Base-by-base conservation (phyloP, 768 basidiomycete species). In the Filobasidium floriforme region DNA sequence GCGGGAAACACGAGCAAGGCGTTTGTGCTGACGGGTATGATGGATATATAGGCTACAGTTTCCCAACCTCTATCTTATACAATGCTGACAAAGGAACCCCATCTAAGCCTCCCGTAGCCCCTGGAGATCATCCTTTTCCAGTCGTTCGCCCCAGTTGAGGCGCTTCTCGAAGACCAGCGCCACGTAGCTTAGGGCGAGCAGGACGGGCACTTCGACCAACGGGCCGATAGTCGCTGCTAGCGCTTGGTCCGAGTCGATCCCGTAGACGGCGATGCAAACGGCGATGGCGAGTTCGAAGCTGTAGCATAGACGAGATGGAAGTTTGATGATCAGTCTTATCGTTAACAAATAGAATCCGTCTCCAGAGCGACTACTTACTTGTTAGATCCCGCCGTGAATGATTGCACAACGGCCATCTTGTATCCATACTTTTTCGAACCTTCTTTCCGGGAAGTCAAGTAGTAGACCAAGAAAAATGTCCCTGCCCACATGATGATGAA, bases 301-400 rank as follows among this genome's bases (percentile, higher is more conserved):
- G 46, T 11, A 4, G 46, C 14, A 14, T 18, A 49, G 46, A 12
- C 18, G 46, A 12, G 46, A 3, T 15, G 46, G 12, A 22, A 49
- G 46, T 12, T 15, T 18, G 46, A 49, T 49, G n/a, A n/a, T n/a
- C n/a, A n/a, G n/a, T n/a, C n/a, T n/a, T n/a, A n/a, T n/a, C n/a
- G n/a, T n/a, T n/a, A n/a, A n/a, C n/a, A n/a, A n/a, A n/a, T n/a
- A n/a, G n/a, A n/a, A n/a, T n/a, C n/a, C n/a, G n/a, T n/a, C n/a
- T 18, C 19, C 46, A 51, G 24, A 12, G 46, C 46, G 24, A 12
- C 7, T 4, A 32, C 54, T 57, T 15, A 57, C 54, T 89, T 90
- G 73, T 89, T 90, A 63, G 86, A 87, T 1, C 85, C 86, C 0
- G 88, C 88, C 0, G 89, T 90, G 76, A 91, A 91, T 0, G 85